A percentile compares a stretch with the other conserved stretches of the same genome.
These are phyloP conservation scores for Infundibulicybe gibba DNA, from an alignment of 768 basidiomycete genomes.

Conservation along the genomic window DNA sequence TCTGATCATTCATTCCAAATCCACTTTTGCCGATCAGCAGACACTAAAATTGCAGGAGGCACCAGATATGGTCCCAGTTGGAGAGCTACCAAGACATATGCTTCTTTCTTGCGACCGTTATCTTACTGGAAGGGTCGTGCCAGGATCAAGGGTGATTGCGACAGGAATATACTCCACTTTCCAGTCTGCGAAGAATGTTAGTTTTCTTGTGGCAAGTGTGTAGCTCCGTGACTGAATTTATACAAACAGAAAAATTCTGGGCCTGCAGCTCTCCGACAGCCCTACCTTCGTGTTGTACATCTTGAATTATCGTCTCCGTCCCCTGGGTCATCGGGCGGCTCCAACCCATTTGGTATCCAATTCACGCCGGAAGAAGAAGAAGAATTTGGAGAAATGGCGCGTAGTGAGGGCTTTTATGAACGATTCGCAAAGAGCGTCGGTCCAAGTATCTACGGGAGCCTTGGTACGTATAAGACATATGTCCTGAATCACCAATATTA, in stretches of 20 bases:
- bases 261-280: slow-evolving; percentile 87
- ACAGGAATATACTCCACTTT: slow-evolving; percentile 98
- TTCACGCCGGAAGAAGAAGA: slow-evolving; percentile 97
- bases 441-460: slow-evolving; percentile 94
- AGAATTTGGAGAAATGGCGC: slow-evolving; percentile 88
- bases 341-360: slow-evolving; percentile 83
- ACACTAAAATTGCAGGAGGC: slow-evolving; percentile 97
- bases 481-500: too few relatives aligned
- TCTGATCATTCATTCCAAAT: slow-evolving; percentile 92
- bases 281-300: slow-evolving; percentile 91
- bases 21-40: slow-evolving; percentile 93
- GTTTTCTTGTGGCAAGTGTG: slow-evolving; percentile 14
- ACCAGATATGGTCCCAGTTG: slow-evolving; percentile 99
- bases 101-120: slow-evolving; percentile 88
- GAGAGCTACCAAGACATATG: slow-evolving; percentile 96
- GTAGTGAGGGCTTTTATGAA: slow-evolving; percentile 89
- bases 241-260: slow-evolving; percentile 67
- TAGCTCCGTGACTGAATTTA: slow-evolving; percentile 1
- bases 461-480: slow-evolving; percentile 57
- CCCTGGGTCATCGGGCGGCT: slow-evolving; percentile 59
- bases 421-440: slow-evolving; percentile 91
- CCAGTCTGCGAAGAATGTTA: slow-evolving; percentile 80
- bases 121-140: slow-evolving; percentile 89
- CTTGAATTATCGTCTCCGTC: slow-evolving; percentile 86
- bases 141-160: slow-evolving; percentile 91